These are phyloP conservation scores for Mycosarcoma maydis DNA, from an alignment of 1,284 basidiomycete species.

Conservation along the genomic window DNA sequence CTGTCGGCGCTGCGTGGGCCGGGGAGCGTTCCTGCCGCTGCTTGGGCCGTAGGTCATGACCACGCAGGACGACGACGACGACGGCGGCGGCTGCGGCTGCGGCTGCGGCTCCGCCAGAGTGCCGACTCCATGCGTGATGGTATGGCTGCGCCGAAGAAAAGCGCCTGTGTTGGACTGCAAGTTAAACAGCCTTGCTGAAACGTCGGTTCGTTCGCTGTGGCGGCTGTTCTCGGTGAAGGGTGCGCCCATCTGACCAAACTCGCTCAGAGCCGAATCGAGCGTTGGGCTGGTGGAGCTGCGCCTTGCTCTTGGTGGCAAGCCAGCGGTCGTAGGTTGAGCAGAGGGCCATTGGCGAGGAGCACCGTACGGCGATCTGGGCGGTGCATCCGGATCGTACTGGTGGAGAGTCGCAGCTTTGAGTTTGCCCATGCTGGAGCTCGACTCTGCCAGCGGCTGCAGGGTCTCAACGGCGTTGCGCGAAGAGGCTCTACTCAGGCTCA, in stretches of 20 bases:
- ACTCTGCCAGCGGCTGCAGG: constrained; percentile 41
- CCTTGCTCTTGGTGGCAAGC: constrained; percentile 3
- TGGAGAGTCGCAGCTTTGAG: not conserved
- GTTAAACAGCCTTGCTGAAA: constrained; percentile 26
- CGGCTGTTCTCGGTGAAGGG: constrained; percentile 19
- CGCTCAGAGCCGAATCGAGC: constrained; percentile 34
- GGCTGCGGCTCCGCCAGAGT: constrained; percentile 2
- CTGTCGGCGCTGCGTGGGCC: constrained; percentile 27
- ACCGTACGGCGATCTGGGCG: constrained; percentile 2
- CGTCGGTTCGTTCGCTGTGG: constrained; percentile 11
- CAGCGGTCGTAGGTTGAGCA: constrained; percentile 3
- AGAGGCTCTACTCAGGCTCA: constrained; percentile 19
- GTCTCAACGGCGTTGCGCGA: constrained; percentile 40
- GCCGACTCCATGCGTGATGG: constrained; percentile 24
- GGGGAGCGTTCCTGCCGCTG: constrained; percentile 28
- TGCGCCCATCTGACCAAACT: constrained; percentile 45
- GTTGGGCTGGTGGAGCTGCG: constrained; percentile 20
- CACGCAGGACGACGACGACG: constrained; percentile 15
- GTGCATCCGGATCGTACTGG: not conserved
- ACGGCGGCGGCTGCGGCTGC: constrained; percentile 3
- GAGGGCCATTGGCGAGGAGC: constrained; percentile 5
- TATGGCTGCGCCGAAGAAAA: constrained; percentile 39
- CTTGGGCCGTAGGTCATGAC: constrained; percentile 31
- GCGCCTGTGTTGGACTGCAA: constrained; percentile 33
- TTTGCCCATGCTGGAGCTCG: constrained; percentile 11